Evolutionary conservation across 352 stramenopile species (phyloP), one percentile per base, ranked within the genome.

Genomic region (Globisporangium cylindrosporum): DNA sequence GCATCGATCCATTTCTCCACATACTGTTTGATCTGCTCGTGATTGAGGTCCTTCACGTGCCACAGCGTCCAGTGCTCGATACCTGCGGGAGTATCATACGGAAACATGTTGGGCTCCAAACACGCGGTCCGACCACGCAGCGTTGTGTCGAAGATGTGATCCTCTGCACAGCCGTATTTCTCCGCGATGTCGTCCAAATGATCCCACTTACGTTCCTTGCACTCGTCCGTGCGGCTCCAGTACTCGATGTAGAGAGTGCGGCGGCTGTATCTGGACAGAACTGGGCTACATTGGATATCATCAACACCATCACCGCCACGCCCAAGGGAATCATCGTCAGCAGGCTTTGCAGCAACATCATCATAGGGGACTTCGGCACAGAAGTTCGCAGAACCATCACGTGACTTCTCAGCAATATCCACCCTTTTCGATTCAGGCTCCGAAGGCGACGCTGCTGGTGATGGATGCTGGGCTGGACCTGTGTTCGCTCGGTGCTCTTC

Each of bases 41-140:
- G 86, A 61, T 73, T 80, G 46, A 95, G 70, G 41, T 95, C 86
- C 56, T 86, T 78, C 15, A 90, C 61, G 70, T 93, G 87, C 88
- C 88, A 95, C 71, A 95, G 67, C 67, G 88, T 95, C 86, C 86
- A 95, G 75, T 95, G 88, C 72, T 94, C 86, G 69, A 95, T 95
- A 73, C 86, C 88, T 84, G 80, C 77, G 66, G 88, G 88, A 55
- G 88, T 95, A 71, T 91, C 76, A 86, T 95, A 95, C 29, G 88
- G 88, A 86, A 95, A 95, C 88, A 95, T 95, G 61, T 95, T 95
- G 46, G 88, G 88, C 69, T 95, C 88, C 72, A 95, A 76, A 66
- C 76, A 91, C 61, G 88, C 84, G 68, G 78, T 92, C 75, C 84
- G 89, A 89, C 82, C 79, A 70, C 89, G 89, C 67, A 95, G 74